phyloP scores from a whole-genome alignment of 2,329 filamentous ascomycete species.

The Cladosporium colombiae region DNA sequence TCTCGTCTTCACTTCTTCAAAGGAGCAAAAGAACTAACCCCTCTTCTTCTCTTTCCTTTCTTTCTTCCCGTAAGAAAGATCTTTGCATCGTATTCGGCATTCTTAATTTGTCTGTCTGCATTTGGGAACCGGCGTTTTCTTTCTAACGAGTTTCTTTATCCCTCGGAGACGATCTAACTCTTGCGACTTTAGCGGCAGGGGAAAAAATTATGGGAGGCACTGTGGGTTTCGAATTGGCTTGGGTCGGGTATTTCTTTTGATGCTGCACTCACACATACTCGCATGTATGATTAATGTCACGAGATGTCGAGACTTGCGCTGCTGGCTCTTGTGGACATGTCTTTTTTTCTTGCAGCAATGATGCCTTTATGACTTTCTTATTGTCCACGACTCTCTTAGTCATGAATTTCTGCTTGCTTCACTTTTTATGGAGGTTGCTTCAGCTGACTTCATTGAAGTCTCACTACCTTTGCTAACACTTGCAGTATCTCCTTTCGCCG shows the following conservation, averaged over 20 bases:
- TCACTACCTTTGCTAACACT: too few species aligned
- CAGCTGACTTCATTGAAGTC: too few species aligned
- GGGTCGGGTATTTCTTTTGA: not conserved
- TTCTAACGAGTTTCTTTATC: slow-evolving; percentile 5
- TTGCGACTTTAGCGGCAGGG: not conserved
- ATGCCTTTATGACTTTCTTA: not conserved
- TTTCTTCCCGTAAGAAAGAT: slow-evolving; percentile 7
- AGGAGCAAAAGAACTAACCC: slow-evolving; percentile 2
- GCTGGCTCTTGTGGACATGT: not conserved
- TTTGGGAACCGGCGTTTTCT: slow-evolving; percentile 1
- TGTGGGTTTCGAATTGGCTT: not conserved
- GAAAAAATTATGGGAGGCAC: not conserved
- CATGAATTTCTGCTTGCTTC: not conserved
- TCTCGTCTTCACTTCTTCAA: slow-evolving; percentile 18
- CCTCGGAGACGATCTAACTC: not conserved
- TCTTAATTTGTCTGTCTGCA: slow-evolving; percentile 79
- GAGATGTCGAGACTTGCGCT: not conserved
- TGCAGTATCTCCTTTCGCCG: too few species aligned
- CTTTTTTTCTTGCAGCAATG: not conserved
- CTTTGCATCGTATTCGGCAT: slow-evolving; percentile 56
- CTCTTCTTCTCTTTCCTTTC: slow-evolving; percentile 62
- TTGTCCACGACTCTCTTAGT: not conserved
- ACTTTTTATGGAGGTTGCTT: not conserved
- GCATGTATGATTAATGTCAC: slow-evolving; percentile 1
- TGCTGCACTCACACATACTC: not conserved